Percentiles rank a stretch among this genome's conserved stretches.
Evolutionary conservation across 257 asterid species (phyloP).

Genomic region (Paulownia fortunei): DNA sequence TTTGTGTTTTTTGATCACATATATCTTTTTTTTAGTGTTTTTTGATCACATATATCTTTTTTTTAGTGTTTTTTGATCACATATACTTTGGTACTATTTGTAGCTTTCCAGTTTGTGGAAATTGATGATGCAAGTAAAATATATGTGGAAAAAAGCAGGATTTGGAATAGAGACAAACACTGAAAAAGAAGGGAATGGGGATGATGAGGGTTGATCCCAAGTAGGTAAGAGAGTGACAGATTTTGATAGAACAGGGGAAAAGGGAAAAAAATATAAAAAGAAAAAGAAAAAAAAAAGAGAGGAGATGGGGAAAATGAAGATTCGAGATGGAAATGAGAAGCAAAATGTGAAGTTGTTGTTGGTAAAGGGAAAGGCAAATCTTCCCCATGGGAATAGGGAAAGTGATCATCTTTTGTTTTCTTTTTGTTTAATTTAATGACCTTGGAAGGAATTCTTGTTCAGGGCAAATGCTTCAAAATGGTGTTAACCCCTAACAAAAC

Average conservation of each 20-base stretch:
- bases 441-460: constrained; percentile 38
- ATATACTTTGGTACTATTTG: constrained; percentile 26
- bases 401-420: constrained; percentile 45
- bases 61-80: constrained; percentile 33
- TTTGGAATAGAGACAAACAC: constrained; percentile 49
- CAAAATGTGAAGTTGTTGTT: constrained; percentile 30
- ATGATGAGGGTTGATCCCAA: constrained; percentile 46
- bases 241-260: constrained; percentile 41
- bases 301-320: constrained; percentile 36
- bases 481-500: constrained; percentile 41
- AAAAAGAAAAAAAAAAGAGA: neutral
- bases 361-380: constrained; percentile 49
- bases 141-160: constrained; percentile 39
- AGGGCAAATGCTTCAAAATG: constrained; percentile 51
- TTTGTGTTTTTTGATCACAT: neutral
- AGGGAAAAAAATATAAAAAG: no score
- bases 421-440: constrained; percentile 23
- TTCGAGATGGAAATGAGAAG: constrained; percentile 58
- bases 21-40: neutral
- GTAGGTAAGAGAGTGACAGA: constrained; percentile 49
- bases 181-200: constrained; percentile 48
- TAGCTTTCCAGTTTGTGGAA: constrained; percentile 36
- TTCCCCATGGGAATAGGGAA: constrained; percentile 66
- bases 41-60: constrained; percentile 8
- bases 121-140: constrained; percentile 38